A percentile compares a stretch with the other conserved stretches of the same genome.
These are phyloP conservation scores for Vigna angularis DNA, from an alignment of 306 rosid genomes.

Conservation along the genomic window DNA sequence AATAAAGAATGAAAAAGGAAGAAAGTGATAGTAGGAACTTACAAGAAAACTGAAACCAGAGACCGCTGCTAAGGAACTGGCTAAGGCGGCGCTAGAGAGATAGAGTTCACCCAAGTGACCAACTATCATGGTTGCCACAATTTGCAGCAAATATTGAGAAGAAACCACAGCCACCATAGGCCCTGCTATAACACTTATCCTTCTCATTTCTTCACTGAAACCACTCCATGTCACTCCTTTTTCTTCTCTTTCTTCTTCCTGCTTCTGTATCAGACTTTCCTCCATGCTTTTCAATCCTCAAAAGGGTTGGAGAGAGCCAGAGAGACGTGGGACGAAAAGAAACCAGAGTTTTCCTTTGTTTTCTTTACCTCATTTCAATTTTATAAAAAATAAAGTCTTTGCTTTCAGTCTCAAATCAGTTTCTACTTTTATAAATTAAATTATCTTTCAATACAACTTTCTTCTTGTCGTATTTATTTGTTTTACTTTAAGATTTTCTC, in stretches of 20 bases:
- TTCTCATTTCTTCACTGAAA: conserved; percentile 53
- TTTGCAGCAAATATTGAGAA: conserved; percentile 59
- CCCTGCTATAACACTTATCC: conserved; percentile 51
- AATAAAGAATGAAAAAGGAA: no score
- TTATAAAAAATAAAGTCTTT: no score
- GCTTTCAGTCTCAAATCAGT: no score
- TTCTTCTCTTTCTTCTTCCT: neutral
- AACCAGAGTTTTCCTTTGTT: neutral
- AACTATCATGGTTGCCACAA: conserved; percentile 61
- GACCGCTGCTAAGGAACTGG: conserved; percentile 55
- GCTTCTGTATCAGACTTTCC: neutral
- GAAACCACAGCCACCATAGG: conserved; percentile 58
- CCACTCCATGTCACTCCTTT: conserved; percentile 41
- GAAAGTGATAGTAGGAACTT: conserved; percentile 4
- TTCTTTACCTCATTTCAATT: no score
- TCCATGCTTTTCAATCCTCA: neutral
- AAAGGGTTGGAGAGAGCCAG: neutral
- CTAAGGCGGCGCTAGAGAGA: conserved; percentile 62
- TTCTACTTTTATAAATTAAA: no score
- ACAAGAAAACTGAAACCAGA: conserved; percentile 69
- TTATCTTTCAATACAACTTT: no score
- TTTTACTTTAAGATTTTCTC: no score
- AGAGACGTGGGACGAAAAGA: neutral
- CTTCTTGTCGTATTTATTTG: no score
- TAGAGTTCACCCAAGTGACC: conserved; percentile 61